Base-by-base conservation (phyloP, 148 eudicot species). In the Chenopodium quinoa region DNA sequence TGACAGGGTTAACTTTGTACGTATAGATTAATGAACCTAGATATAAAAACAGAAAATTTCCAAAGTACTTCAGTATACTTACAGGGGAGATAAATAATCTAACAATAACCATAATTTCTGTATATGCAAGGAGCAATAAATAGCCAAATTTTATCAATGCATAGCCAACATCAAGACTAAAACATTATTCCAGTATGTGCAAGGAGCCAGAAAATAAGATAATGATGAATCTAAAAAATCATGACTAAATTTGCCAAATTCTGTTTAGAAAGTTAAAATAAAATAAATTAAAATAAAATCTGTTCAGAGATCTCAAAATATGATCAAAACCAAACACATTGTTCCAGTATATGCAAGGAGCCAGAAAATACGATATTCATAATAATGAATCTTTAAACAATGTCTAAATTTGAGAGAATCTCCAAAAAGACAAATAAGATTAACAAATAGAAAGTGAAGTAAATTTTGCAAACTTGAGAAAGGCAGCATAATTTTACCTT, bases 401-500 rank as follows among this genome's bases (percentile, higher is more conserved):
- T 50, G 54, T 50, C 54, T 50, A 13, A 50, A 50, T 13, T 50
- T 50, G 54, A 50, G 14, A 50, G 31, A 44, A 47, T 44, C 71
- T 4, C 77, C 22, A 13, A 29, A 22, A 19, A 8, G 44, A 46
- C 44, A 16, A 75, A 1, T 11, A 60, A 23, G 52, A 71, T 34
- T 22, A 62, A 62, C 32, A 20, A 44, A 60, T 22, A 60, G 58
- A 47, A 29, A 73, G 20, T 23, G 7, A 16, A 40, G 29, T 3
- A 60, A 50, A 9, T 13, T 14, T 50, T 69, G 40, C 3, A 9
- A 19, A 69, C 25, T 58, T 46, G 58, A 83, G 17, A 63, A 64
- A 78, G 44, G 74, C 31, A 56, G 54, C 64, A 64, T 79, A 85
- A 85, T 85, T 75, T 80, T 63, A 90, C 91, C 97, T 63, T 80